Evolutionary conservation across 208 protist genomes (phyloP).

Genomic region (Trypanosoma cruzi): DNA sequence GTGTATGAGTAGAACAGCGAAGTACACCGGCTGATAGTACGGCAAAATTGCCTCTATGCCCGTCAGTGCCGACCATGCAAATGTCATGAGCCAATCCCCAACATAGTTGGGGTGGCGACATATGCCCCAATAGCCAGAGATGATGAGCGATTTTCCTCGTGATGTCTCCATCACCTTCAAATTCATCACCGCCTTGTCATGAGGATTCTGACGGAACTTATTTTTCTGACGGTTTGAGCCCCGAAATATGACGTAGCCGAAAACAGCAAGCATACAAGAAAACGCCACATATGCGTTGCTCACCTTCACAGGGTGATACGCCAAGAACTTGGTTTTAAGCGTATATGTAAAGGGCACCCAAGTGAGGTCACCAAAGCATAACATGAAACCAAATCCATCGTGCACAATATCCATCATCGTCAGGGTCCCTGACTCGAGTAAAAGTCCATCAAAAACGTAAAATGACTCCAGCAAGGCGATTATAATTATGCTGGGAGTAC

Average conservation of each 20-base stretch:
- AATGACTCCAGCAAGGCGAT: conserved; percentile 86
- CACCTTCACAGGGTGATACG: conserved; percentile 58
- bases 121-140: conserved; percentile 96
- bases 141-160: conserved; percentile 85
- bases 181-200: conserved; percentile 56
- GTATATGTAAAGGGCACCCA: conserved; percentile 97
- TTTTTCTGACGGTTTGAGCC: conserved; percentile 89
- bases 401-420: conserved; percentile 97
- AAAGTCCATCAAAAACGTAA: conserved; percentile 95
- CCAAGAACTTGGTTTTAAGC: conserved; percentile 93
- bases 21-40: conserved; percentile 96
- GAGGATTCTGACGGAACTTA: conserved; percentile 77
- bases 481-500: conserved; percentile 86
- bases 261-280: conserved; percentile 40
- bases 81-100: conserved; percentile 93
- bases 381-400: conserved; percentile 97
- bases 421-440: conserved; percentile 91
- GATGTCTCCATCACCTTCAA: conserved; percentile 87
- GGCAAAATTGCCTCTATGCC: conserved; percentile 72
- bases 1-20: conserved; percentile 93
- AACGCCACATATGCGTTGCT: conserved; percentile 42
- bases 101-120: conserved; percentile 98
- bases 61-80: conserved; percentile 65
- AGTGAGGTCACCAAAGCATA: conserved; percentile 94
- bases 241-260: conserved; percentile 87